Conservation (phyloP, 116 monocot species). For the Iris pallida region DNA sequence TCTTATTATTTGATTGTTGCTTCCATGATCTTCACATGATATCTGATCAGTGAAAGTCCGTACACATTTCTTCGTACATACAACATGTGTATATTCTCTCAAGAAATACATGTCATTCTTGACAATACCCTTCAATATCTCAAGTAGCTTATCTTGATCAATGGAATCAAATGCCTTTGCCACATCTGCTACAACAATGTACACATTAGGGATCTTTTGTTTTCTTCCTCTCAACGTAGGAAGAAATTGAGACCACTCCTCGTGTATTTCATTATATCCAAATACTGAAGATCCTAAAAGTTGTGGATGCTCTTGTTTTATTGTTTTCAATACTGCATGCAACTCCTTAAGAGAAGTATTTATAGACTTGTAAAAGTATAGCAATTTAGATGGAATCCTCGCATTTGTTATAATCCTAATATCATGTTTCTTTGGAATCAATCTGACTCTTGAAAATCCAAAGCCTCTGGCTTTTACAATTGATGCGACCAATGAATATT, state of each 20-base stretch:
- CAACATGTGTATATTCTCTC: conserved; percentile 39
- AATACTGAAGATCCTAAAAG: conserved; percentile 85
- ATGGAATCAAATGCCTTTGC: conserved; percentile 93
- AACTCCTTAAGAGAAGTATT: conserved; percentile 67
- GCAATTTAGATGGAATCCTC: conserved; percentile 45
- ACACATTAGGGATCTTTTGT: conserved; percentile 37
- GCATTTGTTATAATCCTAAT: conserved; percentile 71
- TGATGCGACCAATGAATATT: conserved; percentile 10
- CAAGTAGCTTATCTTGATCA: conserved; percentile 59
- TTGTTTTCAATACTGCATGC: conserved; percentile 44
- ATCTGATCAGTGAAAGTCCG: conserved; percentile 17
- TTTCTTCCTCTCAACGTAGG: conserved; percentile 25
- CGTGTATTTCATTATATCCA: conserved; percentile 82
- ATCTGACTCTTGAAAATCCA: conserved; percentile 85
- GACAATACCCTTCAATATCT: conserved; percentile 55
- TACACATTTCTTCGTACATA: conserved; percentile 37
- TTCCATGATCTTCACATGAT: conserved; percentile 16
- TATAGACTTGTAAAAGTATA: conserved; percentile 37
- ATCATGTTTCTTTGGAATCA: conserved; percentile 69
- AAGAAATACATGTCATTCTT: conserved; percentile 43
- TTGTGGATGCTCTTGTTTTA: conserved; percentile 50
- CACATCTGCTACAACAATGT: conserved; percentile 89
- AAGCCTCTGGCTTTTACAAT: conserved; percentile 18
- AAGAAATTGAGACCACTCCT: conserved; percentile 45
- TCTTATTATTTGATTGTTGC: conserved; percentile 4